phyloP scores from a whole-genome alignment of 2,329 filamentous ascomycete species.

The Neonectria sp. region DNA sequence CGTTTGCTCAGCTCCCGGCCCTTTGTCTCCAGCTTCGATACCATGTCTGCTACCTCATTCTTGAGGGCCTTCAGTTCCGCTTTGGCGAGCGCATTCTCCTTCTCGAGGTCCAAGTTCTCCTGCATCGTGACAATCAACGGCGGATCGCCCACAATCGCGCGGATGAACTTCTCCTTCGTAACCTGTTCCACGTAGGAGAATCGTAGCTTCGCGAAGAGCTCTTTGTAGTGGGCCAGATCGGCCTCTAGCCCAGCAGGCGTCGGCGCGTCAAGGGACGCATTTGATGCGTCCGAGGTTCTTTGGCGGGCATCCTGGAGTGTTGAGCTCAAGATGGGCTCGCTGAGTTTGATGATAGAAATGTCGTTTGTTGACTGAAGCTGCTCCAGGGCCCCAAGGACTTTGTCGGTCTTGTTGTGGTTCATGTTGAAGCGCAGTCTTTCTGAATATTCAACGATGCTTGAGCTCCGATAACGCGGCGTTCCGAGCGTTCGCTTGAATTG shows the following conservation, averaged over 20 bases:
- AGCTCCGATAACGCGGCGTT: neutral
- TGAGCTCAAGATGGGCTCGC: slow-evolving; percentile 78
- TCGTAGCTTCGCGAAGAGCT: slow-evolving; percentile 94
- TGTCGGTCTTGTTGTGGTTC: slow-evolving; percentile 52
- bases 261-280: slow-evolving; percentile 73
- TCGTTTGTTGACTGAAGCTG: slow-evolving; percentile 71
- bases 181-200: slow-evolving; percentile 99
- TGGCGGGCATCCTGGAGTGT: slow-evolving; percentile 57
- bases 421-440: slow-evolving; percentile 34
- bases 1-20: slow-evolving; percentile 71
- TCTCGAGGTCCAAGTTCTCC: slow-evolving; percentile 86
- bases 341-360: slow-evolving; percentile 83
- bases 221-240: slow-evolving; percentile 91
- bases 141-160: slow-evolving; percentile 91
- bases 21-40: slow-evolving; percentile 78
- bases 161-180: slow-evolving; percentile 97
- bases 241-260: slow-evolving; percentile 85
- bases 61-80: slow-evolving; percentile 85
- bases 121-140: slow-evolving; percentile 86
- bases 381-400: slow-evolving; percentile 65
- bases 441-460: no score
- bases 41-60: slow-evolving; percentile 80
- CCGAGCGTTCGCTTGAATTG: neutral
- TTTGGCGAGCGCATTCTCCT: slow-evolving; percentile 78
- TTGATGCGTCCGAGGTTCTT: slow-evolving; percentile 81